Base-by-base conservation (phyloP, 2,329 filamentous ascomycete genomes). In the Pseudocercospora crystallina region DNA sequence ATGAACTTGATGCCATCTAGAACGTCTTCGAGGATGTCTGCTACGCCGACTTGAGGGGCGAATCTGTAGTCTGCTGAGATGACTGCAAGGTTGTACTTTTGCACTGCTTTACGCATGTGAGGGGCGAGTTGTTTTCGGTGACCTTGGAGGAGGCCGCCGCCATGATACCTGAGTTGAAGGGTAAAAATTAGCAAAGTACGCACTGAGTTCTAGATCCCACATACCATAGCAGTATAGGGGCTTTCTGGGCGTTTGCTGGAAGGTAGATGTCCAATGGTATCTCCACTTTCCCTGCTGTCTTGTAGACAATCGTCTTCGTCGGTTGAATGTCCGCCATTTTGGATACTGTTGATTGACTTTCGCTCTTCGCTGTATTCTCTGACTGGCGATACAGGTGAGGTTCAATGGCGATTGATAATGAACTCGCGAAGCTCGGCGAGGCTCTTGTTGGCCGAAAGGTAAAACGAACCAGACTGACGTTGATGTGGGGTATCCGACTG, bases 41-140 rank as follows among this genome's bases (percentile, higher is more conserved):
- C 47, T 10, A 69, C 49, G 50, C 57, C 56, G 32, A 64, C 55
- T 54, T 69, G 64, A 40, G 66, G 65, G 13, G 65, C 65, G 7
- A 67, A 55, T 14, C 65, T 62, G 43, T 67, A 67, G 54, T 67
- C 65, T 38, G 65, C 64, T 2, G 62, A 62, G n/a, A 66, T 52
- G 42, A 65, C 39, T 17, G 62, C 62, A 15, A 62, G 35, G 17
- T 60, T 56, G 52, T 65, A 57, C 14, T 58, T 56, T 5, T 48
- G n/a, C 11, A 62, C 49, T 15, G 59, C 61, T 2, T 49, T 49
- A 8, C 59, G 54, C 56, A 67, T 59, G 52, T 61, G 60, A n/a
- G 63, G 61, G 3, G 64, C 45, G 11, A 64, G 44, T 31, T 37
- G 41, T 5, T 46, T 44, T 9, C 64, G 56, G 15, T 59, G 53